Evolutionary conservation across 257 asterid genomes (phyloP), one percentile per base, ranked within the genome.

Genomic region (Gardenia jasminoides): DNA sequence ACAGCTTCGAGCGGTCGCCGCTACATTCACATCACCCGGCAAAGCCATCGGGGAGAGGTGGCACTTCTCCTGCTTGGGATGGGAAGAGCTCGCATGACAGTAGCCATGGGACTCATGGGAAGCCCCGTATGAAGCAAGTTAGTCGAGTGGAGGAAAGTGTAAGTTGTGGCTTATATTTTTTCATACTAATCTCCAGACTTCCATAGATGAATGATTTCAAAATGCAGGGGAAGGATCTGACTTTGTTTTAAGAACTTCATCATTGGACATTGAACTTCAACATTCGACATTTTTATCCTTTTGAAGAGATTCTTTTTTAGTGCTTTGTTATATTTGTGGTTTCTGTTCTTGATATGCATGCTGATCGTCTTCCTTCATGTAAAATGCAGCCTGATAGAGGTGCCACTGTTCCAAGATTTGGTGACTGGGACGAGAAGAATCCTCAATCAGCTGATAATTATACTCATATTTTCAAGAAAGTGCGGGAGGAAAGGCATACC

Each of bases 371-470:
- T 17, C 47, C 47, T 17, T 67, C 12, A 50, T 67, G 20, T 33
- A 48, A n/a, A 59, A 52, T 28, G 72, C 93, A 90, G 97, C 90
- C 93, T n/a, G 96, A 89, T 39, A 80, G 84, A 85, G 95, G 94
- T 28, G 93, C 94, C 10, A 92, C 97, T 0, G 92, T 95, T 77
- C 99, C 99, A 70, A 88, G 78, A 88, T 95, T 95, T 74, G 99
- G 99, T 0, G 96, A 85, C 28, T 95, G 99, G 99, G 87, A 94
- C 36, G 97, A 91, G 66, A 89, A 76, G 0, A 83, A 91, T 78
- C 96, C 98, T 66, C 88, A 87, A 67, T 82, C 96, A 2, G 96
- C 98, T 16, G 99, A 93, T 33, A 86, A 92, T 79, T 93, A 85
- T 86, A 90, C 98, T 20, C 87, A 83, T 78, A 91, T 90, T 68